Evolutionary conservation across 2,329 filamentous ascomycete genomes (phyloP).

Genomic region (Trichoderma afroharzianum): DNA sequence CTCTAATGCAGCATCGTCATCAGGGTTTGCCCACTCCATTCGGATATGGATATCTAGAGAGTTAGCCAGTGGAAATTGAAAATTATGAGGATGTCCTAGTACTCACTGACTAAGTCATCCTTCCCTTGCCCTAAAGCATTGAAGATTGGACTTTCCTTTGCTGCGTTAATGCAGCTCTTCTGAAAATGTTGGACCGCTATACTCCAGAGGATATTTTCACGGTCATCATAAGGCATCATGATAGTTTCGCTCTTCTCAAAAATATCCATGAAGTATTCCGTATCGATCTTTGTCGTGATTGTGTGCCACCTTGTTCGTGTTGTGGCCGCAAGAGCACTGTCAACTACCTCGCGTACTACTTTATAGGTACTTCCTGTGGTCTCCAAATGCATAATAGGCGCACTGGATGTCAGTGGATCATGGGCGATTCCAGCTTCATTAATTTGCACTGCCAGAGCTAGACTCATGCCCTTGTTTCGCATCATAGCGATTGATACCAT

Average conservation of each 20-base stretch:
- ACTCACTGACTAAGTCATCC: background rate
- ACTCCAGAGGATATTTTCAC: background rate
- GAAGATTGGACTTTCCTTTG: background rate
- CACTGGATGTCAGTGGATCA: background rate
- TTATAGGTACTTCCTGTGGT: background rate
- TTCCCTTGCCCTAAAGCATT: background rate
- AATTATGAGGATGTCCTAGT: background rate
- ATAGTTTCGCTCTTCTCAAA: background rate
- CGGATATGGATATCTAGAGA: background rate
- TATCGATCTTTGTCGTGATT: background rate
- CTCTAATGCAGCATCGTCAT: background rate
- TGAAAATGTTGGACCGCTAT: background rate
- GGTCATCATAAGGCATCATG: background rate
- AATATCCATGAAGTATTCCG: background rate
- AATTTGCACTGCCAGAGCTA: background rate
- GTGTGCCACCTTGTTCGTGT: background rate
- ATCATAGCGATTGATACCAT: background rate
- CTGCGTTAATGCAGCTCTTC: background rate
- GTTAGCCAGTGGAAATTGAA: background rate
- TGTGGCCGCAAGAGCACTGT: background rate
- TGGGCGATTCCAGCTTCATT: background rate
- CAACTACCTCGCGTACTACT: background rate
- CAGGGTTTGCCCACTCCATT: background rate
- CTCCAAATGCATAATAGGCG: background rate
- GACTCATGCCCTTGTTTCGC: background rate